phyloP scores from a whole-genome alignment of 2,329 filamentous ascomycete genomes.

The Stemphylium vesicarium region DNA sequence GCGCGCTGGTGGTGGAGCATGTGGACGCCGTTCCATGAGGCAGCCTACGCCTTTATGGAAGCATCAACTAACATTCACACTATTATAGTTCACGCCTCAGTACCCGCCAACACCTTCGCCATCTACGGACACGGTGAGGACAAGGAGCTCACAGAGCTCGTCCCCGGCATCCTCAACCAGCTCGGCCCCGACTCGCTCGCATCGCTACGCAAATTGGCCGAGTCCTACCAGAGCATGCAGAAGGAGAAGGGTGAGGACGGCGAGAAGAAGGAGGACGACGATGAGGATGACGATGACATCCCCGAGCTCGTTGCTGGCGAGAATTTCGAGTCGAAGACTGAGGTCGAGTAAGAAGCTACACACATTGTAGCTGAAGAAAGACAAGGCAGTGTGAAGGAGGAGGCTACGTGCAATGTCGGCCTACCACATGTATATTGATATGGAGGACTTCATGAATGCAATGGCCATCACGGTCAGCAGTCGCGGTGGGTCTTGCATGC shows the following conservation, averaged over 20 bases:
- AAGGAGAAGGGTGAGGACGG: conserved; percentile 83
- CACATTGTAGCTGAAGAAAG: conserved; percentile 14
- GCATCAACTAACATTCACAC: conserved; percentile 16
- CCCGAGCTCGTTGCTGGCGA: conserved; percentile 95
- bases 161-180: conserved; percentile 99
- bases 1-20: background rate
- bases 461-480: conserved; percentile 29
- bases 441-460: conserved; percentile 26
- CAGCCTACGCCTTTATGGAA: background rate
- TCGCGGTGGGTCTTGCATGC: conserved; percentile 40
- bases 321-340: conserved; percentile 88
- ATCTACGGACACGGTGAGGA: conserved; percentile 99
- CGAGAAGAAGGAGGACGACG: conserved; percentile 70
- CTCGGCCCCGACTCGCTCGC: conserved; percentile 97
- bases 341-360: conserved; percentile 75
- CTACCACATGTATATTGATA: conserved; percentile 33
- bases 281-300: conserved; percentile 80
- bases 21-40: background rate
- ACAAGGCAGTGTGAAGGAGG: conserved; percentile 26
- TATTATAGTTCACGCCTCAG: conserved; percentile 84
- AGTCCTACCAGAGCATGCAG: conserved; percentile 99
- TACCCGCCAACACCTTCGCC: conserved; percentile 98
- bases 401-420: conserved; percentile 27
- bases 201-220: conserved; percentile 95
- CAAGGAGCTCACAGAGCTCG: conserved; percentile 99